These are phyloP conservation scores for Coelastrella sp. DNA, from an alignment of 139 green algal genomes.

Conservation along the genomic window DNA sequence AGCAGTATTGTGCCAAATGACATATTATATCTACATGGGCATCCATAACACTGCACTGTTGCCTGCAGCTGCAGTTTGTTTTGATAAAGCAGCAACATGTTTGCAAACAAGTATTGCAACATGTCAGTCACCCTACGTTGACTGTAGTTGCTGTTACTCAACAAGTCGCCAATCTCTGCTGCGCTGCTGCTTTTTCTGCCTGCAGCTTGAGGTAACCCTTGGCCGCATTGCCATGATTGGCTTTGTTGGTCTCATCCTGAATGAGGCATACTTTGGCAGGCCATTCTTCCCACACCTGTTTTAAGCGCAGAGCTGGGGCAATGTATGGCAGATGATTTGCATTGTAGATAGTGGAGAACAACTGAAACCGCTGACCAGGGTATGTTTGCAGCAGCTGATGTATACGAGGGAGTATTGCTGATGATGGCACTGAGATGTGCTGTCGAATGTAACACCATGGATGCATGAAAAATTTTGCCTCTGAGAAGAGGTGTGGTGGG, in stretches of 20 bases:
- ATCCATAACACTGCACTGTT: neutral
- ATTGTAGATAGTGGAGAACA: no score
- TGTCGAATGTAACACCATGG: no score
- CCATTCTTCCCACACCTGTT: conserved; percentile 56
- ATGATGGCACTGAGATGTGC: no score
- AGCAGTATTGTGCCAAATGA: neutral
- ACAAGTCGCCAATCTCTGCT: neutral
- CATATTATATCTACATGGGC: neutral
- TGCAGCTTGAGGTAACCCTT: conserved; percentile 58
- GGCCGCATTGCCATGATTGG: conserved; percentile 63
- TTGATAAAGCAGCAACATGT: no score
- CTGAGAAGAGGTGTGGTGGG: no score
- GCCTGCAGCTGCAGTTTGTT: neutral
- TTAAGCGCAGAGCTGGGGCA: neutral
- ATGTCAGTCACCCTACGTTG: no score
- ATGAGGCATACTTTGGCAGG: conserved; percentile 48
- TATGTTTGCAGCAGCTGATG: no score
- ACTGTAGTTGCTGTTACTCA: neutral
- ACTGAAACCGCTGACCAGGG: no score
- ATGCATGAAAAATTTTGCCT: no score
- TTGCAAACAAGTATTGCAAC: no score
- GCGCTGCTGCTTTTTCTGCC: neutral
- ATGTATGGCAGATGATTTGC: neutral
- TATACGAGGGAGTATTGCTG: no score
- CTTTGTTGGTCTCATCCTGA: conserved; percentile 57